Base-by-base conservation (phyloP, 495 filamentous ascomycete genomes). In the Cudoniella acicularis region DNA sequence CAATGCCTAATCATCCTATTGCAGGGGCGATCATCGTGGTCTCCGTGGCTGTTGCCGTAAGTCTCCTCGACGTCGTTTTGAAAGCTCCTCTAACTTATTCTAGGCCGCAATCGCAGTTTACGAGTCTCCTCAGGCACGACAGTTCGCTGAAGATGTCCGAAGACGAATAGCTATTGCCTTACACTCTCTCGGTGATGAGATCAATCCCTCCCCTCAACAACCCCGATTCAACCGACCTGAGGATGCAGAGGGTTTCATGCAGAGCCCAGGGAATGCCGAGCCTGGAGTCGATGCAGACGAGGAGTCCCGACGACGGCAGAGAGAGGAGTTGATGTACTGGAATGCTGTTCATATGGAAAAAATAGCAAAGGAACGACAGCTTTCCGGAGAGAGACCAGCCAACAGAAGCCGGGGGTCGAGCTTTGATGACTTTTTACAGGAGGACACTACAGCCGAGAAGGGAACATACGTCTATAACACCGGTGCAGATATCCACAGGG, bases 81-180 rank as follows among this genome's bases (percentile, higher is more conserved):
- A 1, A n/a, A 11, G 24, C 23, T 27, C 2, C 54, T 56, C 30
- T 36, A 41, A 17, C 57, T 46, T 17, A 1, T 26, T 22, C 8
- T 50, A 67, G 64, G 66, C 90, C 43, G 89, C 90, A 6, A 84
- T 94, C 54, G 91, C 90, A 40, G 79, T 93, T 55, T 96, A 96
- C 72, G 89, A 94, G 68, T 89, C 83, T 20, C 90, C 89, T 11
- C 86, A 93, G 70, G 78, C 94, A 47, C 84, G 87, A 65, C 82
- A 86, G 73, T 87, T 87, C 76, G 79, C 91, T 51, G 81, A 88
- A 56, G 83, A 85, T 61, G 84, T 88, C 49, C 87, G 91, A 49
- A 84, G 90, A 27, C 89, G 88, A 64, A 84, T 94, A 57, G 89
- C 89, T 36, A 70, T 90, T 57, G 89, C 89, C 16, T 73, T 96